These are phyloP conservation scores for Aurantiochytrium sp. DNA, from an alignment of 108 stramenopile genomes.

Conservation along the genomic window DNA sequence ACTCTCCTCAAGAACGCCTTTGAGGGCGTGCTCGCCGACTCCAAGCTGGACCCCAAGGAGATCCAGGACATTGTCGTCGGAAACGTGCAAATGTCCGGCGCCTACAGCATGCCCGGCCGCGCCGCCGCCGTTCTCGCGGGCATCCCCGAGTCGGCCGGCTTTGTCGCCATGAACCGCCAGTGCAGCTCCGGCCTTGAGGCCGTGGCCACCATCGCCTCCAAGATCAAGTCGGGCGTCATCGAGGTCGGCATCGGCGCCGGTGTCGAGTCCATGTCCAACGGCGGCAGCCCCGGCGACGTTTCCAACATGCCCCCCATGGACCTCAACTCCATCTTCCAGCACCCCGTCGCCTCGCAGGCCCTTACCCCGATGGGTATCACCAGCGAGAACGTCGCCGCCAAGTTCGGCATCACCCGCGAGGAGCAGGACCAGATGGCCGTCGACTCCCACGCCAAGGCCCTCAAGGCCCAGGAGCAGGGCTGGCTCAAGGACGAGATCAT, in stretches of 20 bases:
- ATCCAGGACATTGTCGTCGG: slow-evolving; percentile 79
- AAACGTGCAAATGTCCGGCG: slow-evolving; percentile 78
- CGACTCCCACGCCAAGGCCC: slow-evolving; percentile 72
- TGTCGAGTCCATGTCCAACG: slow-evolving; percentile 76
- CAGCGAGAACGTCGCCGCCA: slow-evolving; percentile 76
- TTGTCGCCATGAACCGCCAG: slow-evolving; percentile 79
- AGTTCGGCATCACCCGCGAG: slow-evolving; percentile 50
- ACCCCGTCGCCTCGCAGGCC: slow-evolving; percentile 66
- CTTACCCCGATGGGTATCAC: slow-evolving; percentile 93
- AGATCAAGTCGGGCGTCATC: slow-evolving; percentile 65
- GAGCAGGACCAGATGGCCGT: slow-evolving; percentile 77
- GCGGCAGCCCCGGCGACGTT: slow-evolving; percentile 52
- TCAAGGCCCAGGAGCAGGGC: slow-evolving; percentile 59
- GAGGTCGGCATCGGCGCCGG: slow-evolving; percentile 80
- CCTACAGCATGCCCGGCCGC: slow-evolving; percentile 72
- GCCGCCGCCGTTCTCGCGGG: slow-evolving; percentile 80
- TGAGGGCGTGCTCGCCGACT: slow-evolving; percentile 7
- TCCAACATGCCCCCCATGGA: slow-evolving; percentile 31
- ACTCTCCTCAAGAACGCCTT: slow-evolving; percentile 34
- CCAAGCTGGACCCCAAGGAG: slow-evolving; percentile 32
- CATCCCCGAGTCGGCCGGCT: slow-evolving; percentile 63
- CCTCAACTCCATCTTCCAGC: not conserved
- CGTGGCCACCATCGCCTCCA: slow-evolving; percentile 71
- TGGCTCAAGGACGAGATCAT: slow-evolving; percentile 80
- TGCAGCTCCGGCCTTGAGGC: slow-evolving; percentile 90